Evolutionary conservation across 148 eudicot genomes (phyloP), one percentile per base, ranked within the genome.

Genomic region (Polygonum aviculare): DNA sequence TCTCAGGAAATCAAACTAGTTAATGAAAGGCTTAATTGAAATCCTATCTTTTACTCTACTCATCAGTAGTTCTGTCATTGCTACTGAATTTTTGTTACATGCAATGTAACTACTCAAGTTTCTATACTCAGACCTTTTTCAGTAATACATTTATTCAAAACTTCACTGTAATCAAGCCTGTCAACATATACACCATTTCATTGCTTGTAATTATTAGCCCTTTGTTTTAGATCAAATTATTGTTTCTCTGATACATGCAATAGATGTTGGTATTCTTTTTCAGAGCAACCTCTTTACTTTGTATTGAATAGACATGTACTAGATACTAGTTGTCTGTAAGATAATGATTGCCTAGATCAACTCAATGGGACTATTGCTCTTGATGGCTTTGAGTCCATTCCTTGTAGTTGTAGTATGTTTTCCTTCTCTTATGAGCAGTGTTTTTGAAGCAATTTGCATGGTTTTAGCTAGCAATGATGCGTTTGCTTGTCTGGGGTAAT

Each of bases 241-340:
- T 62, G 39, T 10, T 31, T 14, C 69, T 62, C 69, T 31, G 65
- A 59, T 59, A 59, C 65, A 31, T 22, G 69, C 38, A 62, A 26
- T 62, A 26, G 69, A 31, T 62, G 69, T 62, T 62, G 15, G 15
- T 14, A 31, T 62, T 62, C 69, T 62, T 62, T 62, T 62, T 62
- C 69, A 62, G 69, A 62, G 69, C 69, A 62, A 62, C 15, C 22
- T 60, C 67, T 11, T 62, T 62, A 31, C 69, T 62, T 62, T 62
- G 69, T 26, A 3, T 62, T 62, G 69, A 62, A 12, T 62, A 62
- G 69, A 62, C 69, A 62, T 62, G 69, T 62, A 62, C 69, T 62
- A 26, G 69, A 62, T 62, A 62, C 69, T 62, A 31, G 9, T 62
- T 62, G 69, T 62, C 69, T 62, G 38, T 62, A 62, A 9, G 69